Conservation (phyloP, 148 eudicot genomes). For the Chenopodium suecicum region DNA sequence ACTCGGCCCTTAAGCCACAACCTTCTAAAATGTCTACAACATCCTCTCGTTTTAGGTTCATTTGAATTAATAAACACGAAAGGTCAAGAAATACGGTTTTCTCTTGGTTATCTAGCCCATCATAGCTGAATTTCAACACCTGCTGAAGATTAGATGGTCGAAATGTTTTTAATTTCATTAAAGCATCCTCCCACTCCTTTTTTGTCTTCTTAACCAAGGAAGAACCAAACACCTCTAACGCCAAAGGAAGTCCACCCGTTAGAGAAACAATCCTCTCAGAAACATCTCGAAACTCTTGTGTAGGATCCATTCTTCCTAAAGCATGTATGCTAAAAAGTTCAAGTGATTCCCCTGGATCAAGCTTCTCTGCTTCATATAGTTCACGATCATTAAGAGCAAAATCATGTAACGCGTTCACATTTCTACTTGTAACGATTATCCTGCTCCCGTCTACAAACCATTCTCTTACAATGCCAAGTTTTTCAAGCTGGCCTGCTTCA, state of each 20-base stretch:
- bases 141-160: constrained; percentile 46
- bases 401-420: constrained; percentile 21
- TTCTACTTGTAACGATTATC: constrained; percentile 51
- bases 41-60: constrained; percentile 32
- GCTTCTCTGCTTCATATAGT: constrained; percentile 41
- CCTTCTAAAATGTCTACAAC: constrained; percentile 45
- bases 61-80: constrained; percentile 55
- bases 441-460: constrained; percentile 56
- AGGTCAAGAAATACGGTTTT: constrained; percentile 57
- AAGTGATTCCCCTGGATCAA: constrained; percentile 36
- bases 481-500: constrained; percentile 29
- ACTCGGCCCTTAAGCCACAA: constrained; percentile 49
- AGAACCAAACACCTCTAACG: constrained; percentile 70
- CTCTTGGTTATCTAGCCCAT: constrained; percentile 45
- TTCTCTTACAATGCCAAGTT: constrained; percentile 30
- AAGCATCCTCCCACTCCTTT: constrained; percentile 47
- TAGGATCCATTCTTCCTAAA: constrained; percentile 45
- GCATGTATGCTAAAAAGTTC: constrained; percentile 57
- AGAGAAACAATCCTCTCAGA: constrained; percentile 38
- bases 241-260: constrained; percentile 68
- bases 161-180: constrained; percentile 32
- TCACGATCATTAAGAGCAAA: constrained; percentile 24
- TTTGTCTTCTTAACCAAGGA: constrained; percentile 42
- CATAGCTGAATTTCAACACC: constrained; percentile 49
- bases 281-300: constrained; percentile 25